Base-by-base conservation (phyloP, 2,329 filamentous ascomycete species). In the Monosporascus cannonballus region DNA sequence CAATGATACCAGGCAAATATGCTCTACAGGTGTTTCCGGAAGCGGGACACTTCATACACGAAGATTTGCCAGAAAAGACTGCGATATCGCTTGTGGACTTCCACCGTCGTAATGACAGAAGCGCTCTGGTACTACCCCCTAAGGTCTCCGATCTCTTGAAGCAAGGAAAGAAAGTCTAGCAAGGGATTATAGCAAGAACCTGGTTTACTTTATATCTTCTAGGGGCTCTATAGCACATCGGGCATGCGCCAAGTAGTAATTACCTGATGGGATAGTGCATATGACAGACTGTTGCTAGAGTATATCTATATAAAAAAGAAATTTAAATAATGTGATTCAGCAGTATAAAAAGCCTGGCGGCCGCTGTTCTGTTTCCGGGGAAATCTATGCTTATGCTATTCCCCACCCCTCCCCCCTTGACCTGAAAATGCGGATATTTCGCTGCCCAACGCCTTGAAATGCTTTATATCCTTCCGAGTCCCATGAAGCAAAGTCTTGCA, bases 11-110 rank as follows among this genome's bases (percentile, higher is more conserved):
- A 84, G 87, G 92, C 5, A 97, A 97, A 77, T 99, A 97, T 67
- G 91, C 96, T 53, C 76, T 99, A 46, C 89, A 96, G 61, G 92
- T 99, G 6, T 89, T 97, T 62, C 92, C 94, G 1, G 90, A 96
- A 67, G 91, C 94, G 1, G 94, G 94, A 0, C 94, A 99, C 69
- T 99, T 99, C 65, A 84, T 99, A 52, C 94, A 99, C 59, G 94
- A 99, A 69, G 94, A 99, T 68, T 80, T 93, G 48, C 92, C 94
- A 0, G 88, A 91, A 64, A 95, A 93, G 75, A 95, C 88, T 44
- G 94, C 94, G 1, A 78, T 87, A 61, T 80, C 90, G 8, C 74
- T 97, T 49, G 89, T 88, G 2, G 94, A 99, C 67, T 97, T 99
- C 67, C 93, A 94, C 65, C 87, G 86, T 60, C 79, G 94, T 50